Evolutionary conservation across 2,329 filamentous ascomycete genomes (phyloP).

Genomic region (Lanzia echinophila): DNA sequence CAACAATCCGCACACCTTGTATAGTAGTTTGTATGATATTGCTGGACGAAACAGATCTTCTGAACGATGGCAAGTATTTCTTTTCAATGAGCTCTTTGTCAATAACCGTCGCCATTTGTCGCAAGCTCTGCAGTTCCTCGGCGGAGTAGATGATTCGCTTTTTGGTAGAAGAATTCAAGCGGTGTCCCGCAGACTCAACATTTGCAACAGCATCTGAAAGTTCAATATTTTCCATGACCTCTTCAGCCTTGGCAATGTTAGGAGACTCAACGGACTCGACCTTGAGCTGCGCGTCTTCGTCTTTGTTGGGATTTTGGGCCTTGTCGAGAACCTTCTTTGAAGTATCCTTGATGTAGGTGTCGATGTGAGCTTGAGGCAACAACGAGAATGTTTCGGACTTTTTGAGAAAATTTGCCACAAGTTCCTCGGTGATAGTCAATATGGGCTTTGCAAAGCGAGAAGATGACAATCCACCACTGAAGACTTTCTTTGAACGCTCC

Average conservation of each 20-base stretch:
- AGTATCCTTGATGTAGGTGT: conserved; percentile 2
- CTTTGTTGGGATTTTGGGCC: conserved; percentile 3
- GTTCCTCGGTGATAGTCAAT: not conserved
- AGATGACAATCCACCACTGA: conserved; percentile 6
- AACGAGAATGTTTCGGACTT: conserved; percentile 1
- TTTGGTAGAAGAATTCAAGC: too few relatives aligned
- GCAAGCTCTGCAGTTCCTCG: not conserved
- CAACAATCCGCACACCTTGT: not conserved
- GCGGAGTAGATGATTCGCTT: conserved; percentile 2
- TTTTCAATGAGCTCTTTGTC: not conserved
- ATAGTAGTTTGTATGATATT: not conserved
- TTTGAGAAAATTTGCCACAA: conserved; percentile 1
- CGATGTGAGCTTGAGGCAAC: not conserved
- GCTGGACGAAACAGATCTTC: not conserved
- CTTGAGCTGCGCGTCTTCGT: not conserved
- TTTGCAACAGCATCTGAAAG: not conserved
- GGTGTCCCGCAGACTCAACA: too few relatives aligned
- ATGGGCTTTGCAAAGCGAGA: conserved; percentile 8
- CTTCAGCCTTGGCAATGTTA: not conserved
- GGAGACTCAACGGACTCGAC: not conserved
- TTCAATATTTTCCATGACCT: not conserved
- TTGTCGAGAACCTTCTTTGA: conserved; percentile 7
- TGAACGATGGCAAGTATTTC: not conserved
- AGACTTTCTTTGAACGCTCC: conserved; percentile 7
- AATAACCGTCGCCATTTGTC: not conserved